A percentile compares a stretch with the other conserved stretches of the same genome.
phyloP scores from a whole-genome alignment of 2,329 filamentous ascomycete species.

The Ophiostoma montium region DNA sequence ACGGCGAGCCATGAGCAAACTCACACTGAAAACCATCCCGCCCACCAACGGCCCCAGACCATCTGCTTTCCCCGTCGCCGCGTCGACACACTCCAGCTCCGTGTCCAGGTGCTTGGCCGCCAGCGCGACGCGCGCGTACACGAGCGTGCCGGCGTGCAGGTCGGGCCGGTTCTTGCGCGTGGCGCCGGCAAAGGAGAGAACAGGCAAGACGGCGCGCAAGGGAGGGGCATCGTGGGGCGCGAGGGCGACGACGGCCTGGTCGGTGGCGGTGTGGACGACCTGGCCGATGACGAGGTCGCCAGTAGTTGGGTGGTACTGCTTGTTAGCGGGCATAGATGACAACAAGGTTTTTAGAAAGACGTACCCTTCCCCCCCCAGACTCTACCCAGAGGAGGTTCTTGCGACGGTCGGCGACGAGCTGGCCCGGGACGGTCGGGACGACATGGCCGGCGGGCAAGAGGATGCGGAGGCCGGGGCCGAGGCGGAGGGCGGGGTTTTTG shows the following conservation, averaged over 20 bases:
- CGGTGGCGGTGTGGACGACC: conserved; percentile 58
- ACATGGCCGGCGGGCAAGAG: conserved; percentile 65
- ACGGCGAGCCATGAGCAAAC: conserved; percentile 66
- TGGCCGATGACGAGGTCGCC: conserved; percentile 84
- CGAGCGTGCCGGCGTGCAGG: conserved; percentile 58
- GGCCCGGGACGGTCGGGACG: conserved; percentile 51
- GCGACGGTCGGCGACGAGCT: conserved; percentile 50
- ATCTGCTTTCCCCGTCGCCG: conserved; percentile 74
- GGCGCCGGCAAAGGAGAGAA: conserved; percentile 84
- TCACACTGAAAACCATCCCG: conserved; percentile 77
- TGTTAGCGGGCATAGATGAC: conserved; percentile 19
- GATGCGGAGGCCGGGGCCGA: conserved; percentile 74
- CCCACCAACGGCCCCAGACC: conserved; percentile 68
- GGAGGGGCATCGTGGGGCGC: conserved; percentile 44
- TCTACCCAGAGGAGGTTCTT: conserved; percentile 75
- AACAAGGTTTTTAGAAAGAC: conserved; percentile 22
- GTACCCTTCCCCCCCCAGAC: conserved; percentile 52
- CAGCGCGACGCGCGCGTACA: conserved; percentile 74
- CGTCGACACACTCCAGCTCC: conserved; percentile 80
- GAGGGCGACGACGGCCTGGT: conserved; percentile 68
- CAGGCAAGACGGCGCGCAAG: conserved; percentile 53
- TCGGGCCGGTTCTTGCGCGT: conserved; percentile 83
- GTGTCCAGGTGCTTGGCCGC: conserved; percentile 74
- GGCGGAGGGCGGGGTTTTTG: conserved; percentile 55
- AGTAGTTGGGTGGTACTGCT: conserved; percentile 61